Evolutionary conservation across 2,329 filamentous ascomycete species (phyloP), one percentile per base, ranked within the genome.

Genomic region (Parafenestella ontariensis): DNA sequence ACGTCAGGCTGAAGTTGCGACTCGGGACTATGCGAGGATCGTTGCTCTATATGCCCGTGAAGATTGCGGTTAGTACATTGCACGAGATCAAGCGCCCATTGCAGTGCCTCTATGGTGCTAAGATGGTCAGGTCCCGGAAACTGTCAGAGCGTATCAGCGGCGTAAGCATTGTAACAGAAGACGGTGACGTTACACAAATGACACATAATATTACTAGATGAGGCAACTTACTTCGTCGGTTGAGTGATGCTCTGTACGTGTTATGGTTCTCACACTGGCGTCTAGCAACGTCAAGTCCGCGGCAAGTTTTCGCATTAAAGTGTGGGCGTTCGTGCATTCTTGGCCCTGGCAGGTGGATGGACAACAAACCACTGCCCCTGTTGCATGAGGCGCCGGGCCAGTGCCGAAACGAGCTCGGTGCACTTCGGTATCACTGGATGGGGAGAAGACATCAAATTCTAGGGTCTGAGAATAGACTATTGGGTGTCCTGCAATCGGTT

Each of bases 231-330:
- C 68, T 49, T 63, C 42, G 45, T 50, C 49, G 44, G 56, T 60
- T 50, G 58, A 54, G 37, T 54, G 58, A 52, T 63, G 40, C 21
- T 62, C 56, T 56, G 53, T 64, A 28, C 55, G 62, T 34, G 62
- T 64, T 43, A 68, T 53, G 20, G 48, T 58, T 53, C 52, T 56
- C 29, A 69, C 59, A 46, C 50, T 65, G 43, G 49, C 48, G 37
- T 67, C 55, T 24, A 69, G 49, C 34, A 57, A 43, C 31, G 49
- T 42, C 49, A 68, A 43, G 53, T 66, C 59, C 26, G 62, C 49
- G 56, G 66, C 64, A 57, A 67, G 58, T 54, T 61, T 64, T 54
- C 56, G 62, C 54, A 67, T 59, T 58, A 69, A 62, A 55, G 37
- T 54, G 52, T 64, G 65, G 48, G 59, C 46, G 49, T 54, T 58